Conservation (phyloP, 163 green algal genomes). For the Scenedesmus sp. region DNA sequence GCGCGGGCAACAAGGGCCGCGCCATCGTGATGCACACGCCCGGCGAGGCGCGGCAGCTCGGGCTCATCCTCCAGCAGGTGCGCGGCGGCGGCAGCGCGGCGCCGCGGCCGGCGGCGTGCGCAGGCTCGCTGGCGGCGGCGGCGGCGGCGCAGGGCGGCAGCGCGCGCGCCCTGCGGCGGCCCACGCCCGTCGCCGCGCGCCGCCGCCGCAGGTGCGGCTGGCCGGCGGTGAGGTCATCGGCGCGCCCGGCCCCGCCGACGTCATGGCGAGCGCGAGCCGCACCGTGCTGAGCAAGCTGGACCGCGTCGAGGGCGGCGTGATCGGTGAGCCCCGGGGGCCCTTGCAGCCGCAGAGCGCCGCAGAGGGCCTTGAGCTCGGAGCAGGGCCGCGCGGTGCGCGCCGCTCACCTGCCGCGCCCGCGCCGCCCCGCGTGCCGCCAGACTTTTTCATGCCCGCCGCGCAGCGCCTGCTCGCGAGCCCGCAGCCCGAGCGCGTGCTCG, state of each 20-base stretch:
- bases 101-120: no score
- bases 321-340: no score
- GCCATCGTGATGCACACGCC: slow-evolving; percentile 87
- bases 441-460: slow-evolving; percentile 90
- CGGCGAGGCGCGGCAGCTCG: slow-evolving; percentile 59
- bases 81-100: slow-evolving; percentile 52
- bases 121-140: no score
- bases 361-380: no score
- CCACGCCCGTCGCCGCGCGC: no score
- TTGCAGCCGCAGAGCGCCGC: no score
- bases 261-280: slow-evolving; percentile 28
- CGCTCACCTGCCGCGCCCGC: neutral
- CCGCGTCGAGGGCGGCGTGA: slow-evolving; percentile 61
- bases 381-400: neutral
- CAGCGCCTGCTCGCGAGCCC: slow-evolving; percentile 73
- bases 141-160: no score
- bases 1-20: slow-evolving; percentile 88
- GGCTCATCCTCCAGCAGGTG: slow-evolving; percentile 64
- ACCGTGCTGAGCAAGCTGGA: slow-evolving; percentile 79
- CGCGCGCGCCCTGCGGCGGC: neutral
- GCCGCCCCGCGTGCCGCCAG: neutral
- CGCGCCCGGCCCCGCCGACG: slow-evolving; percentile 58
- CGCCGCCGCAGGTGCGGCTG: slow-evolving; percentile 45
- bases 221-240: slow-evolving; percentile 59
- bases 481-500: slow-evolving; percentile 77